These are phyloP conservation scores for Lyophyllum shimeji DNA, from an alignment of 768 basidiomycete genomes.

Conservation along the genomic window DNA sequence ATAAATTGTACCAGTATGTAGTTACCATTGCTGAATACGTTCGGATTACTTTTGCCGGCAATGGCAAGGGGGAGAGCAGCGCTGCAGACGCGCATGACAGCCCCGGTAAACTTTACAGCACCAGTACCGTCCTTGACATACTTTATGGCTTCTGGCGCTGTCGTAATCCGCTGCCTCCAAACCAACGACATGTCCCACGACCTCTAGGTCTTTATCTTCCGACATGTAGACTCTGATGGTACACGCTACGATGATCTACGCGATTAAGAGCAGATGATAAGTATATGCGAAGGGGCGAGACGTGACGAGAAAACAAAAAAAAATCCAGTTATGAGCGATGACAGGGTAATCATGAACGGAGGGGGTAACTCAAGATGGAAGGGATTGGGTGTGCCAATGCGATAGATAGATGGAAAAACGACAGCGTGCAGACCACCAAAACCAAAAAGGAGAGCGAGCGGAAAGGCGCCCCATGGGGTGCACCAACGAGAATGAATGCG, in stretches of 20 bases:
- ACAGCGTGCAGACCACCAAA: not conserved
- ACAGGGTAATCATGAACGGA: not conserved
- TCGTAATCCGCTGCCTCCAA: no score
- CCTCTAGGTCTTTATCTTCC: not conserved
- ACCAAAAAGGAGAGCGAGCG: not conserved
- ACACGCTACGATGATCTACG: not conserved
- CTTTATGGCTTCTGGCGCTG: no score
- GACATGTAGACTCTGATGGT: not conserved
- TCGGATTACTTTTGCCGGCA: not conserved
- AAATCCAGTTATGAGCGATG: not conserved
- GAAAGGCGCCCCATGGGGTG: not conserved
- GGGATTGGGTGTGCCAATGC: not conserved
- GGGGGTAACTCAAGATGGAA: not conserved
- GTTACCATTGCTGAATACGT: not conserved
- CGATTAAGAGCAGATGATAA: not conserved
- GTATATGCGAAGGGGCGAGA: not conserved
- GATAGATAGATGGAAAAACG: not conserved
- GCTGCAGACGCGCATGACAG: no score
- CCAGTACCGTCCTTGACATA: no score
- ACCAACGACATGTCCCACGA: no score
- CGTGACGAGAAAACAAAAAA: not conserved
- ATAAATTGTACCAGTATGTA: conserved; percentile 1
- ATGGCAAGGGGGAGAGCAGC: no score
- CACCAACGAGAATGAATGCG: not conserved
- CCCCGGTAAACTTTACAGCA: no score